Evolutionary conservation across 148 eudicot genomes (phyloP), one percentile per base, ranked within the genome.

Genomic region (Vaccinium corymbosum): DNA sequence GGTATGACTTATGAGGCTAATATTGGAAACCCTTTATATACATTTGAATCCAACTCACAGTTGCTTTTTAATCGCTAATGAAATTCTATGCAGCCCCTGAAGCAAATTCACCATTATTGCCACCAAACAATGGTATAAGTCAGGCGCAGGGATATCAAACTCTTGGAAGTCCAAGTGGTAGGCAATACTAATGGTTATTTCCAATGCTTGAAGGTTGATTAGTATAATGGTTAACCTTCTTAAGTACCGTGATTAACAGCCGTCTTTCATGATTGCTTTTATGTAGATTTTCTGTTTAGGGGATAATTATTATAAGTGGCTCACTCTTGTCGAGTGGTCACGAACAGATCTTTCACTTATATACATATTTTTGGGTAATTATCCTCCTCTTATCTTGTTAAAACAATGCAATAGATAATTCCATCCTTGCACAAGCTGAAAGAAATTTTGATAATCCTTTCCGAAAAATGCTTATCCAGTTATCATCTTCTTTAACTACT

Each of bases 41-140:
- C 25, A 22, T 68, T 68, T 57, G 49, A 12, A 80, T 49, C 71
- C 86, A 32, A 74, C 46, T 86, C n/a, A 6, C 25, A 15, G 13
- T 66, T 81, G 27, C 27, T 83, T 59, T 46, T 77, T 49, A 81
- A 19, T 80, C 78, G 46, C 0, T 20, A 32, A 75, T 80, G 81
- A 68, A 81, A 25, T 84, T 81, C 1, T 71, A 42, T 92, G 93
- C 90, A 97, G 99, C 81, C 78, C 88, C 99, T 76, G 87, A 85
- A 76, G 95, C 93, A 32, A 93, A 89, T 89, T 68, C 91, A 81
- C 97, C 93, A 82, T 89, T 80, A 50, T 92, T 93, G 88, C 97
- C 98, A 68, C 95, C 95, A 11, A 90, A 89, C 76, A 91, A 83
- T 86, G 90, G 90, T 79, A 88, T 84, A 76, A 89, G 87, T 48